Conservation (phyloP, 805 yeast species). For the Saccharomyces jurei region DNA sequence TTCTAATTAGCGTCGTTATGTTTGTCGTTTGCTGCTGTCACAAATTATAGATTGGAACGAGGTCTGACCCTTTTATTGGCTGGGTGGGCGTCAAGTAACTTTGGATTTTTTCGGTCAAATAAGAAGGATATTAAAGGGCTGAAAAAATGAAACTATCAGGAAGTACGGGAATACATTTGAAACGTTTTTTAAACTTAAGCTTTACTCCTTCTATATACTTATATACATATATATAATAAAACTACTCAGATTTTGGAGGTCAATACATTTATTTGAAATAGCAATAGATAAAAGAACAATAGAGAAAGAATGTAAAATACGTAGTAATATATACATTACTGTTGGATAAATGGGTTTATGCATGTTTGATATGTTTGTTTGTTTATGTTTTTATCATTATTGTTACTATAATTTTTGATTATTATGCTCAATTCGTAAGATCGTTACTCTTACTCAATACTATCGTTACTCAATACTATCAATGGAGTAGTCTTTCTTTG, state of each 20-base stretch:
- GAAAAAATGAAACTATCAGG: background rate
- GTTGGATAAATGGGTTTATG: background rate
- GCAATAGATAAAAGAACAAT: background rate
- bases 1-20: background rate
- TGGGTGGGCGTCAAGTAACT: background rate
- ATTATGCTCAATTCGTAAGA: background rate
- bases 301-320: background rate
- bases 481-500: conserved; percentile 55
- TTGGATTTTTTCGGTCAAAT: background rate
- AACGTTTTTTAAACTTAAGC: background rate
- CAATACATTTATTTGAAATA: background rate
- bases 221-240: background rate
- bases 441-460: conserved; percentile 12
- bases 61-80: background rate
- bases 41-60: background rate
- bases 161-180: background rate
- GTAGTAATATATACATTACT: background rate
- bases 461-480: conserved; percentile 25
- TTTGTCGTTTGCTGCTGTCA: background rate
- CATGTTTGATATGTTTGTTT: background rate
- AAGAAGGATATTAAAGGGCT: background rate
- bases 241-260: background rate
- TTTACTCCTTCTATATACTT: background rate
- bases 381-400: background rate
- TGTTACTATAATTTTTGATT: background rate